Evolutionary conservation across 2,329 filamentous ascomycete species (phyloP).

Genomic region (Macrophomina phaseolina): DNA sequence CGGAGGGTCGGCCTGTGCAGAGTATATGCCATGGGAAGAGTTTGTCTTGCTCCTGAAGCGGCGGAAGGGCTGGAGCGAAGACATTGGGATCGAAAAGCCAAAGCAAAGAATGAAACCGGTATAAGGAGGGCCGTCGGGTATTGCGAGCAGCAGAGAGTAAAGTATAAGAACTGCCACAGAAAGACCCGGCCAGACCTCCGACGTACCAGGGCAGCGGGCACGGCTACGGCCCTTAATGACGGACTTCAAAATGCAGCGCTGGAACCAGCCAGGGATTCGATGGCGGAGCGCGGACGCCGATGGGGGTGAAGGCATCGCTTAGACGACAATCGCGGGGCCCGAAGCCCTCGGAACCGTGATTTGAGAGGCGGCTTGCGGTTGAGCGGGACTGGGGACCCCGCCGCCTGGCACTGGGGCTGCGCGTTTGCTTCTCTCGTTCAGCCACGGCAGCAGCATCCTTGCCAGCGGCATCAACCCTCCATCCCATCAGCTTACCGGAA

Average conservation of each 20-base stretch:
- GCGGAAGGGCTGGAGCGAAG: neutral
- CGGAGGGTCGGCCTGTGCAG: neutral
- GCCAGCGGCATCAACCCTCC: neutral
- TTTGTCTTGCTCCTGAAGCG: constrained; percentile 3
- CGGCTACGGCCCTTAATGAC: neutral
- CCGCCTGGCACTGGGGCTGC: neutral
- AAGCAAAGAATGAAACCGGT: neutral
- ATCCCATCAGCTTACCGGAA: constrained; percentile 10
- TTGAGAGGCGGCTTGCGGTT: neutral
- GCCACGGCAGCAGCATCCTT: neutral
- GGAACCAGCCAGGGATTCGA: constrained; percentile 5
- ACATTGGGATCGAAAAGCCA: neutral
- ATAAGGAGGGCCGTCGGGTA: neutral
- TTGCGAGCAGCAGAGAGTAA: neutral
- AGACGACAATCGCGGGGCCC: constrained; percentile 18
- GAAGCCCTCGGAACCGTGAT: constrained; percentile 2
- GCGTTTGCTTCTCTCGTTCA: constrained; percentile 6
- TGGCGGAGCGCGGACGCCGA: constrained; percentile 7
- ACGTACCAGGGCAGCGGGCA: constrained; percentile 1
- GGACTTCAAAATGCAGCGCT: neutral
- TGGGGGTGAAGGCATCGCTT: constrained; percentile 10
- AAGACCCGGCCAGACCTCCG: neutral
- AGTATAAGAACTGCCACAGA: constrained; percentile 7
- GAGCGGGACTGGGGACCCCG: neutral
- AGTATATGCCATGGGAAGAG: constrained; percentile 7